These are phyloP conservation scores for Lavandula angustifolia DNA, from an alignment of 257 asterid species.

Conservation along the genomic window DNA sequence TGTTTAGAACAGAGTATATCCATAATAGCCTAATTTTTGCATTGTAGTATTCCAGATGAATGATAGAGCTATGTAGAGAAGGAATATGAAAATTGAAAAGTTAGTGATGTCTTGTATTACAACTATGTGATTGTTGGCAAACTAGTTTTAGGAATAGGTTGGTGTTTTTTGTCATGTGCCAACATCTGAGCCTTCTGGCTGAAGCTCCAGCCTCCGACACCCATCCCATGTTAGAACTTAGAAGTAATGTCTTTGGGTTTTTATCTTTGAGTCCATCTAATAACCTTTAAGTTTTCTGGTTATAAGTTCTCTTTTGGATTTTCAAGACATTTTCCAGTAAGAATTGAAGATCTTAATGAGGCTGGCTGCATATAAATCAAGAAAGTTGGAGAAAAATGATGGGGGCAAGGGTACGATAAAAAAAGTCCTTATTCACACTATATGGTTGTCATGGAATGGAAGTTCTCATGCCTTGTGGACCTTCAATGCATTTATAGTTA, in stretches of 20 bases:
- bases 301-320: neutral
- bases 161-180: neutral
- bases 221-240: neutral
- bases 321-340: neutral
- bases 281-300: slow-evolving; percentile 4
- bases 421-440: neutral
- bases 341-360: slow-evolving; percentile 19
- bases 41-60: slow-evolving; percentile 2
- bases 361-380: slow-evolving; percentile 11
- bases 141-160: neutral
- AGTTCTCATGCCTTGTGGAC: neutral
- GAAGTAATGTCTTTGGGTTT: neutral
- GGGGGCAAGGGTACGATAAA: neutral
- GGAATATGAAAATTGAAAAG: slow-evolving; percentile 15
- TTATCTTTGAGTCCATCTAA: neutral
- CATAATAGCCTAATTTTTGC: neutral
- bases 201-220: neutral
- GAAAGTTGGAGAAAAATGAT: neutral
- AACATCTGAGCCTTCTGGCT: neutral
- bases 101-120: slow-evolving; percentile 2
- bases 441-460: slow-evolving; percentile 11
- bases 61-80: slow-evolving; percentile 21
- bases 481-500: neutral
- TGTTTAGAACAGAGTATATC: neutral
- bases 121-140: neutral